Evolutionary conservation across 495 filamentous ascomycete genomes (phyloP), one percentile per base, ranked within the genome.

Genomic region (Penicillium ochrochloron): DNA sequence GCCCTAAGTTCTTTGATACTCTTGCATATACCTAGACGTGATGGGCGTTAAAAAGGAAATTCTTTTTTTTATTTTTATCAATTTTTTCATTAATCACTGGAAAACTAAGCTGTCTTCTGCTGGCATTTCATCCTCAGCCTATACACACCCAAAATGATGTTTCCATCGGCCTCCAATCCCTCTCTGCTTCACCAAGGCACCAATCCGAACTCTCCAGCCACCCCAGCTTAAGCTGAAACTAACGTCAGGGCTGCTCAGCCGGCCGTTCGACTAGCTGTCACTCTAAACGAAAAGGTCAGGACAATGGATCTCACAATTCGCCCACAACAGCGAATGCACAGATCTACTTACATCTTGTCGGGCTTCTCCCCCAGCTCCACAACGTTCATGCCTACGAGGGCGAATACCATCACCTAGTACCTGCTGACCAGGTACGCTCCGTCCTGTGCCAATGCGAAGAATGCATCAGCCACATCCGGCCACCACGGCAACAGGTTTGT

Each of bases 1-100:
- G 48, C 48, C 25, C 14, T 52, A 17, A 48, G 42, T 52, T 52
- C 25, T 52, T 52, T 31, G 27, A 29, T 31, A n/a, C 14, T 48
- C 17, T 29, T 52, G 46, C 46, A 50, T 50, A 50, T 52, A 21
- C 25, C 27, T 52, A 52, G 25, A 52, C 10, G 35, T 37, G 10
- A 37, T 41, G 9, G 44, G 44, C 44, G 44, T 48, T 48, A 5
- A 25, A 48, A 48, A 48, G 21, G 44, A 21, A 23, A 12, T 23
- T 6, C 3, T 44, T 8, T 48, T 48, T 48, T 14, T 5, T 48
- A 3, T 48, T 48, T 48, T 3, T 12, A 25, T n/a, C 9, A 21
- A 11, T 19, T 2, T 48, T 12, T 14, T 25, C 6, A 5, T 48
- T 25, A 19, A 17, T 25, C 1, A 19, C 19, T 12, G 5, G 9